These are phyloP conservation scores for Puccinia hordei DNA, from an alignment of 1,284 basidiomycete genomes.

Conservation along the genomic window DNA sequence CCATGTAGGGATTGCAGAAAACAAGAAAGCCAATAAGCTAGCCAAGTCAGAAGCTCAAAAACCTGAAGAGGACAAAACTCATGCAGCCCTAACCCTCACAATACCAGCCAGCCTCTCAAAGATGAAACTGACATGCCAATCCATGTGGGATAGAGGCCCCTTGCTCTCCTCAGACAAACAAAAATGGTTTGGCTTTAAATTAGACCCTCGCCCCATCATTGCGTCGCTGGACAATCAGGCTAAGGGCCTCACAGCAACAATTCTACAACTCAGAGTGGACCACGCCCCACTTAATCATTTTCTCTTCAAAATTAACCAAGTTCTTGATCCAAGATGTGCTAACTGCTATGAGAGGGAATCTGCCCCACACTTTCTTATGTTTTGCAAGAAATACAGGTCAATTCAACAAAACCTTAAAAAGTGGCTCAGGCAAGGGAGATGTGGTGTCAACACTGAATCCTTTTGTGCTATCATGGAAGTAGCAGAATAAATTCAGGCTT, in stretches of 20 bases:
- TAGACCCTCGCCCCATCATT: not conserved
- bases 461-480: no score
- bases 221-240: not conserved
- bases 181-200: not conserved
- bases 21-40: not conserved
- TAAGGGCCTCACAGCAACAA: conserved; percentile 4
- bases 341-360: no score
- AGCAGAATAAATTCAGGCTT: no score
- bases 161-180: not conserved
- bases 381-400: no score
- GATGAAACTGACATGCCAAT: not conserved
- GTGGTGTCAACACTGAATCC: no score
- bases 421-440: no score
- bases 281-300: conserved; percentile 15
- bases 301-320: not conserved
- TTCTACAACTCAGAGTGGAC: conserved; percentile 16
- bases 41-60: not conserved
- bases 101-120: conserved; percentile 1
- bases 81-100: not conserved
- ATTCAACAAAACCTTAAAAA: no score
- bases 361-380: no score
- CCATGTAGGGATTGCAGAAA: not conserved
- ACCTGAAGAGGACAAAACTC: not conserved
- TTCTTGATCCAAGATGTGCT: conserved; percentile 4
- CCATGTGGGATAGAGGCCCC: not conserved